These are phyloP conservation scores for Wickerhamomyces chaumierensis DNA, from an alignment of 805 yeast genomes.

Conservation along the genomic window DNA sequence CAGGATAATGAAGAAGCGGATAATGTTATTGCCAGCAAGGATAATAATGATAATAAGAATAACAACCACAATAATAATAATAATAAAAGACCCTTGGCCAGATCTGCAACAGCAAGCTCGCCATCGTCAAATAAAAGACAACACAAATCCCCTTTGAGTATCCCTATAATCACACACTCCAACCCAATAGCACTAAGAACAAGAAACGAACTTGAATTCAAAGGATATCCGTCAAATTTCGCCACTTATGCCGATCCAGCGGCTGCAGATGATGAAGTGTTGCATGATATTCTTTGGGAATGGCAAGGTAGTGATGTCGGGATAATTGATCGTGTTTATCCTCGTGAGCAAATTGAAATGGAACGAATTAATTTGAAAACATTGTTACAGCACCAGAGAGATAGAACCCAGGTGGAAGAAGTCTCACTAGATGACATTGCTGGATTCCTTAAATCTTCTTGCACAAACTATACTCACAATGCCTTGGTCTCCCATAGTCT, in stretches of 20 bases:
- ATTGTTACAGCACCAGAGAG: too few species aligned
- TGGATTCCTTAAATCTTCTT: not conserved
- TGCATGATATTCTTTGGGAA: constrained; percentile 38
- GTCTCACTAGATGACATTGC: constrained; percentile 28
- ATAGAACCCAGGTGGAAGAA: too few species aligned
- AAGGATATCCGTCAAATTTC: constrained; percentile 41
- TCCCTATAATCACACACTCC: constrained; percentile 35
- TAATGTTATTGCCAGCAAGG: constrained; percentile 8
- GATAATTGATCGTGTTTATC: constrained; percentile 27
- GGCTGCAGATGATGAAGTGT: constrained; percentile 23
- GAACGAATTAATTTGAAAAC: too few species aligned
- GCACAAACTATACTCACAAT: too few species aligned
- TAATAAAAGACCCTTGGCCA: too few species aligned
- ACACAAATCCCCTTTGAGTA: not conserved
- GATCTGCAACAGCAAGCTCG: constrained; percentile 1
- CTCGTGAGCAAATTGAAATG: constrained; percentile 26
- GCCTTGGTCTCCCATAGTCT: constrained; percentile 8
- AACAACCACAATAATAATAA: too few species aligned
- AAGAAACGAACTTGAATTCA: constrained; percentile 31
- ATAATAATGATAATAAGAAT: too few species aligned
- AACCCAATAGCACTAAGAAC: constrained; percentile 33
- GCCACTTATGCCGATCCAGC: constrained; percentile 36
- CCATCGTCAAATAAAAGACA: not conserved
- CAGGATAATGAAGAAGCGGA: constrained; percentile 5
- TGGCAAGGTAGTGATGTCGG: constrained; percentile 17